phyloP scores from a whole-genome alignment of 768 basidiomycete genomes.

The Rhizopogon vinicolor region DNA sequence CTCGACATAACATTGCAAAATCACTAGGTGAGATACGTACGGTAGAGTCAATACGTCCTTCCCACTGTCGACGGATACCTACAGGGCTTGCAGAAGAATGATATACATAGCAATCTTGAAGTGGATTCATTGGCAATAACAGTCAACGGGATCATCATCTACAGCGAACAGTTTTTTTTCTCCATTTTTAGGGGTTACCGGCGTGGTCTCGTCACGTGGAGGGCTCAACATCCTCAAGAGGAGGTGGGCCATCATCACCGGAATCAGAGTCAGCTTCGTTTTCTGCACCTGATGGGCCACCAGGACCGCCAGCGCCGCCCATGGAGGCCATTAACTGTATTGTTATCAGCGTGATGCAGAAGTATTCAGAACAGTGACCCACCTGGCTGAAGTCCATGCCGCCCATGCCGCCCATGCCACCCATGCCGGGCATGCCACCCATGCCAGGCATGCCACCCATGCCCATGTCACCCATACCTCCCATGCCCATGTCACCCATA shows the following conservation, averaged over 20 bases:
- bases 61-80: background rate
- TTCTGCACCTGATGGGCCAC: background rate
- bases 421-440: constrained; percentile 42
- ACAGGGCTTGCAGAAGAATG: background rate
- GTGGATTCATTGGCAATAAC: background rate
- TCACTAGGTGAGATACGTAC: background rate
- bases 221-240: constrained; percentile 66
- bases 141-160: background rate
- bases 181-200: background rate
- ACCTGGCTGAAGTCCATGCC: constrained; percentile 68
- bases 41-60: background rate
- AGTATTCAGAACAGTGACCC: constrained; percentile 5
- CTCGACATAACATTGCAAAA: background rate
- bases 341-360: constrained; percentile 5
- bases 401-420: constrained; percentile 34
- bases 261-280: constrained; percentile 32
- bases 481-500: constrained; percentile 43
- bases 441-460: constrained; percentile 39
- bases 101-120: background rate
- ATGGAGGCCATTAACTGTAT: constrained; percentile 38
- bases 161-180: background rate
- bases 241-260: constrained; percentile 68
- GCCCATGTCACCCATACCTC: constrained; percentile 31
- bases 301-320: constrained; percentile 16
- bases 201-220: background rate